Evolutionary conservation across 352 stramenopile genomes (phyloP), one percentile per base, ranked within the genome.

Genomic region (Phytophthora foliorum): DNA sequence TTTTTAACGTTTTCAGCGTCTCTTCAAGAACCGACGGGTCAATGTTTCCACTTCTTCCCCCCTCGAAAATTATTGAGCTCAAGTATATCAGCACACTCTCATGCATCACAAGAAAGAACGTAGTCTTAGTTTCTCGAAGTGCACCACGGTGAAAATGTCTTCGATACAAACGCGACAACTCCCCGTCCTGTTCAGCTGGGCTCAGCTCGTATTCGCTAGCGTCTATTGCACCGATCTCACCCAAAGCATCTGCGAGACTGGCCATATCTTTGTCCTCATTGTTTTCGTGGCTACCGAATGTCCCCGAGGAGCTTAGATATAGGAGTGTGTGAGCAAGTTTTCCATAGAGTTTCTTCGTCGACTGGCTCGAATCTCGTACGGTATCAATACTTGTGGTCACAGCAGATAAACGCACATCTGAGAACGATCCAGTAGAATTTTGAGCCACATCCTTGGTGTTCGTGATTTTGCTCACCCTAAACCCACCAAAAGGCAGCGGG

Each of bases 61-160:
- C 69, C 50, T 93, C 86, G 34, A 93, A 93, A 39, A 95, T 42
- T 21, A 93, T 19, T n/a, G 85, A 90, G 32, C 80, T 85, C 41
- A 95, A 45, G 51, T 79, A 88, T 13, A 73, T 58, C 3, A 95
- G 69, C 42, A 92, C 50, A 38, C 72, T 70, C 52, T 92, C 85
- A 57, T 93, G 75, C 84, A 95, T 91, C 11, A 65, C 42, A 5
- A 75, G 29, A 29, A 75, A 19, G 21, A 90, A 91, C 7, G 59
- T 78, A 3, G 63, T 68, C n/a, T 81, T 84, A 0, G 61, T 88
- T 41, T 92, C 82, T 57, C 69, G 62, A 0, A 95, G 64, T 6
- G 85, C 72, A 11, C 81, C 77, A 16, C 87, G 80, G 41, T 78
- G 74, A 57, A 95, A 93, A 25, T 85, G 77, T 16, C 65, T 63